Conservation (phyloP, 495 filamentous ascomycete species). For the Xylaria intraflava region DNA sequence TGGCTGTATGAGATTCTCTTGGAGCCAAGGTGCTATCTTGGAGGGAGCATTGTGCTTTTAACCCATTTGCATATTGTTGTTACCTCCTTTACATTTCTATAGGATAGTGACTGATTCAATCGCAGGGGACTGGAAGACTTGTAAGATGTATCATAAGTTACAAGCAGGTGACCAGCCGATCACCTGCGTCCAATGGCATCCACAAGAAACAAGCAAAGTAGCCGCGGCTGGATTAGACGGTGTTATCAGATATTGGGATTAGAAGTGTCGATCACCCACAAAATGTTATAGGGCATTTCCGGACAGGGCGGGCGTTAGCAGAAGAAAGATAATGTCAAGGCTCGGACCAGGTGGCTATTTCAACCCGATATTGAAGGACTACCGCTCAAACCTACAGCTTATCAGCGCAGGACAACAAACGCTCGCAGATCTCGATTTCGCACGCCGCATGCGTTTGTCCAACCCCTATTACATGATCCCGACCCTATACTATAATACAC, state of each 20-base stretch:
- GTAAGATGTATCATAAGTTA: constrained; percentile 96
- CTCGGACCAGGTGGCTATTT: not conserved
- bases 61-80: not conserved
- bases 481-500: not conserved
- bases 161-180: constrained; percentile 72
- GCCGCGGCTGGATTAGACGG: constrained; percentile 87
- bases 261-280: constrained; percentile 6
- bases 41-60: not conserved
- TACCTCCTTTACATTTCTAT: not conserved
- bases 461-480: not conserved
- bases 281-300: not conserved
- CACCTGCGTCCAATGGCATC: constrained; percentile 83
- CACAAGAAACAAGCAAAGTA: constrained; percentile 89
- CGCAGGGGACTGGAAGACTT: constrained; percentile 84
- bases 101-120: not conserved
- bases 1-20: not conserved
- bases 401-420: not conserved
- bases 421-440: not conserved
- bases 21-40: not conserved
- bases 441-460: not conserved
- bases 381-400: not conserved
- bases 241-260: constrained; percentile 94
- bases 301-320: not conserved
- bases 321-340: not conserved
- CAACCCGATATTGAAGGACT: not conserved